A percentile compares a stretch with the other conserved stretches of the same genome.
phyloP scores from a whole-genome alignment of 345 rosid genomes.

The Populus euphratica region DNA sequence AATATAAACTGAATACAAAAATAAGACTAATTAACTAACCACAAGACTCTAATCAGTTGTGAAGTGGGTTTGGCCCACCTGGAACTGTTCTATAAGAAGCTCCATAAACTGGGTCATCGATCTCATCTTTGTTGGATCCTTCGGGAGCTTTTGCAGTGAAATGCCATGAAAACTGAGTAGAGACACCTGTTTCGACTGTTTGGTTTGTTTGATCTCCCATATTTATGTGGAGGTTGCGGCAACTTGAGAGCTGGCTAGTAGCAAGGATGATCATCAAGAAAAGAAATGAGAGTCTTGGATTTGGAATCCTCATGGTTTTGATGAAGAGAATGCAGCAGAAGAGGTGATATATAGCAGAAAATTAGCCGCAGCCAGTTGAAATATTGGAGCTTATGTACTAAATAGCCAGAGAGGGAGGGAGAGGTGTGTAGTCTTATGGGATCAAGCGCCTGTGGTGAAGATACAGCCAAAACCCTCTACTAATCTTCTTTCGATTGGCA shows the following conservation, averaged over 20 bases:
- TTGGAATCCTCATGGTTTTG: slow-evolving; percentile 18
- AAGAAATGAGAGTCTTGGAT: slow-evolving; percentile 11
- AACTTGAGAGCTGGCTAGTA: slow-evolving; percentile 23
- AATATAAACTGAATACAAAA: slow-evolving; percentile 16
- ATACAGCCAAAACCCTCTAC: slow-evolving; percentile 16
- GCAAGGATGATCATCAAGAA: slow-evolving; percentile 19
- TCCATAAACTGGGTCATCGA: slow-evolving; percentile 24
- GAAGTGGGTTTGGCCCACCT: slow-evolving; percentile 58
- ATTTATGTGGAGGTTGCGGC: slow-evolving; percentile 15
- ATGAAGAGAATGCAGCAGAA: neutral
- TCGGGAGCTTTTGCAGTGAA: slow-evolving; percentile 25
- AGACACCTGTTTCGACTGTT: neutral
- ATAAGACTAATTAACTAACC: neutral
- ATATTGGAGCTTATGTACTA: neutral
- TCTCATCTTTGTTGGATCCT: slow-evolving; percentile 15
- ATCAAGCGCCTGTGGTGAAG: slow-evolving; percentile 13
- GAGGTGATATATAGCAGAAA: neutral
- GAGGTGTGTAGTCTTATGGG: neutral
- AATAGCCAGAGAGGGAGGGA: neutral
- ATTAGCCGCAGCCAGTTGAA: neutral
- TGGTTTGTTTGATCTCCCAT: slow-evolving; percentile 4
- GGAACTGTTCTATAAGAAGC: slow-evolving; percentile 48
- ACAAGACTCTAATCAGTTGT: slow-evolving; percentile 35
- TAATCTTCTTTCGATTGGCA: neutral
- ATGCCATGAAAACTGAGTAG: slow-evolving; percentile 18